Conservation (phyloP, 805 yeast species). For the Hermanozyma aechmeae region DNA sequence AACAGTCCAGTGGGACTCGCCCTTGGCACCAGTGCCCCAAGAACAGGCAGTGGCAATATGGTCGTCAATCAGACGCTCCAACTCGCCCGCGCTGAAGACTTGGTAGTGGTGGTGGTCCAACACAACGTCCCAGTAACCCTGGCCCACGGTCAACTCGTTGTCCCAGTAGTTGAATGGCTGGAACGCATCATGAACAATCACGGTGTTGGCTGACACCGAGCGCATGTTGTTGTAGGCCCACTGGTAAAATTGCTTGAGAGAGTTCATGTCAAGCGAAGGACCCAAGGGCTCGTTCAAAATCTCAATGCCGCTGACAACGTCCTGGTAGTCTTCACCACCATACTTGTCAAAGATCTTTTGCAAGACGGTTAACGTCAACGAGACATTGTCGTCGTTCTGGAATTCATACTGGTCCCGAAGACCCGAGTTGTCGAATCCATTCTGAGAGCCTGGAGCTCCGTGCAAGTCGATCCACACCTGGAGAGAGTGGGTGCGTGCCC, state of each 20-base stretch:
- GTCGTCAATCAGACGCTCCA: conserved; percentile 48
- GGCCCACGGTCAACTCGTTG: conserved; percentile 30
- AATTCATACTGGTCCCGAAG: not conserved
- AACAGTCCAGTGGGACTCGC: conserved; percentile 22
- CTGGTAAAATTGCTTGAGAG: conserved; percentile 49
- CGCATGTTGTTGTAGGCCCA: conserved; percentile 63
- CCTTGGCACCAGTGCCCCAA: conserved; percentile 9
- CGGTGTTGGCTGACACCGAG: conserved; percentile 39
- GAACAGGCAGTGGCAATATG: conserved; percentile 34
- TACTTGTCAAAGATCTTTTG: conserved; percentile 50
- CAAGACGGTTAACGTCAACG: conserved; percentile 47
- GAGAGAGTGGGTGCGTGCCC: conserved; percentile 54
- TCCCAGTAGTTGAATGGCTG: conserved; percentile 51
- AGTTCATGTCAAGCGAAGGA: conserved; percentile 47
- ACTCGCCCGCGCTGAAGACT: conserved; percentile 61
- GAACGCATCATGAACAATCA: conserved; percentile 80
- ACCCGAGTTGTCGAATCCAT: conserved; percentile 82
- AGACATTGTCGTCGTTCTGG: conserved; percentile 5
- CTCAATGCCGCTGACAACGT: conserved; percentile 77
- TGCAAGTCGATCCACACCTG: conserved; percentile 72
- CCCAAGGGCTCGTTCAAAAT: conserved; percentile 88
- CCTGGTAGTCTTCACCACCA: conserved; percentile 50
- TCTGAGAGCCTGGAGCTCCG: conserved; percentile 79
- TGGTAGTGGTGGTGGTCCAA: conserved; percentile 90
- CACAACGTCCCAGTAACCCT: conserved; percentile 53